Conservation (phyloP, 2,329 filamentous ascomycete species). For the Rhinocladiella mackenziei region DNA sequence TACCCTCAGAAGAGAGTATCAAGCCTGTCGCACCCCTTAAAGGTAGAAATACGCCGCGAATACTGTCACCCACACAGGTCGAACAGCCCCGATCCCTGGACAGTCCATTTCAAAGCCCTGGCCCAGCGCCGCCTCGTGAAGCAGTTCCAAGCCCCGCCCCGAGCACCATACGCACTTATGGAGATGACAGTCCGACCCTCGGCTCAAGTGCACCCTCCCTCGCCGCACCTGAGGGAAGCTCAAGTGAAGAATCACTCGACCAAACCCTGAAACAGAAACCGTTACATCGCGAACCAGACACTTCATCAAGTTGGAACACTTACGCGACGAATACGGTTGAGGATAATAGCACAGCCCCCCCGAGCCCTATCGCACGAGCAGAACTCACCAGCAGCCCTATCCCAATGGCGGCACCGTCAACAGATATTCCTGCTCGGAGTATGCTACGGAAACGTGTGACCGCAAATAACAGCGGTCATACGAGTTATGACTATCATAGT, state of each 20-base stretch:
- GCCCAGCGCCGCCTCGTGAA: conserved; percentile 6
- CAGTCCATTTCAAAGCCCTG: conserved; percentile 24
- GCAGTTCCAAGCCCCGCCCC: conserved; percentile 12
- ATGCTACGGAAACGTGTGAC: conserved; percentile 38
- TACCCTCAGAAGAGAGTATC: conserved; percentile 35
- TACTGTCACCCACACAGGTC: conserved; percentile 20
- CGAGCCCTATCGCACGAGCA: conserved; percentile 39
- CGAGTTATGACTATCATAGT: conserved; percentile 33
- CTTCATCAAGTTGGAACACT: conserved; percentile 59
- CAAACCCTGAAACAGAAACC: conserved; percentile 14
- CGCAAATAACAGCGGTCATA: conserved; percentile 26
- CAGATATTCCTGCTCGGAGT: conserved; percentile 35
- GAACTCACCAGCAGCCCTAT: conserved; percentile 38
- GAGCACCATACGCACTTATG: conserved; percentile 12
- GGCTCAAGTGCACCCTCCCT: conserved; percentile 12
- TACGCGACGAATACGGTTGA: conserved; percentile 53
- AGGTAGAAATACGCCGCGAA: conserved; percentile 36
- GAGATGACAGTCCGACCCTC: conserved; percentile 22
- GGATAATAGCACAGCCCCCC: conserved; percentile 17
- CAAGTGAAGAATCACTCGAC: conserved; percentile 18
- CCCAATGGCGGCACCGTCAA: conserved; percentile 31
- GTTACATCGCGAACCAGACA: conserved; percentile 20
- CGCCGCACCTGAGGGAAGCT: conserved; percentile 9
- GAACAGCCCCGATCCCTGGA: conserved; percentile 10
- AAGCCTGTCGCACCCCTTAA: conserved; percentile 44